phyloP scores from a whole-genome alignment of 257 asterid species.

The Oldenlandia corymbosa region DNA sequence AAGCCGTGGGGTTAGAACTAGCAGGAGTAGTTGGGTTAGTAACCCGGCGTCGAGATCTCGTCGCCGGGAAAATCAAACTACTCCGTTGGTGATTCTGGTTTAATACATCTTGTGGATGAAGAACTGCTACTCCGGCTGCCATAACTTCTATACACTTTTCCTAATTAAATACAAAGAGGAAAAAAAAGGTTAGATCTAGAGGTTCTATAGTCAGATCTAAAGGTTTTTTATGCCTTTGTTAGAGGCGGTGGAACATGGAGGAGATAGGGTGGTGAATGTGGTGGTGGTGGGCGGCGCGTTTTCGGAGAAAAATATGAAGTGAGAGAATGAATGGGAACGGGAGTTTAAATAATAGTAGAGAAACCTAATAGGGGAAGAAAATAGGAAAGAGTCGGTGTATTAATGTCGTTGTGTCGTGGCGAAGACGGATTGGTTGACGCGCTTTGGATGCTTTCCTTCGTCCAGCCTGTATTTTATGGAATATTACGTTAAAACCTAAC shows the following conservation, averaged over 20 bases:
- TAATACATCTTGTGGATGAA: slow-evolving; percentile 25
- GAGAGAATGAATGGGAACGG: background rate
- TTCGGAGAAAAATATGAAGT: background rate
- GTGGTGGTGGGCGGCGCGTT: background rate
- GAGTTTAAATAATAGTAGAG: too few species aligned
- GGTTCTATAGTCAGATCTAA: too few species aligned
- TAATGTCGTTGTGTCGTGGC: background rate
- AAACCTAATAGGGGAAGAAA: background rate
- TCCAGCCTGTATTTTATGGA: too few species aligned
- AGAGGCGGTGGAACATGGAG: background rate
- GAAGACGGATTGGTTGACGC: background rate
- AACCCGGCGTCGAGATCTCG: slow-evolving; percentile 10
- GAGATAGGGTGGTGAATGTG: background rate
- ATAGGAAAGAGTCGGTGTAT: background rate
- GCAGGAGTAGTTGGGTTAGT: background rate
- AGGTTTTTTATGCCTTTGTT: too few species aligned
- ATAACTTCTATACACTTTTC: background rate
- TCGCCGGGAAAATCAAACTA: background rate
- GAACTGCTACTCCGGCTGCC: slow-evolving; percentile 34
- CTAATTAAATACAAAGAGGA: background rate
- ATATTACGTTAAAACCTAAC: too few species aligned
- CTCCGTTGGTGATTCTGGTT: background rate
- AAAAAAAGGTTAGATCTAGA: background rate
- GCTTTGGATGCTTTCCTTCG: background rate
- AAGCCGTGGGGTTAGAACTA: background rate